Evolutionary conservation across 371 early-diverging fungal genomes (phyloP).

Genomic region (Lichtheimia ramosa): DNA sequence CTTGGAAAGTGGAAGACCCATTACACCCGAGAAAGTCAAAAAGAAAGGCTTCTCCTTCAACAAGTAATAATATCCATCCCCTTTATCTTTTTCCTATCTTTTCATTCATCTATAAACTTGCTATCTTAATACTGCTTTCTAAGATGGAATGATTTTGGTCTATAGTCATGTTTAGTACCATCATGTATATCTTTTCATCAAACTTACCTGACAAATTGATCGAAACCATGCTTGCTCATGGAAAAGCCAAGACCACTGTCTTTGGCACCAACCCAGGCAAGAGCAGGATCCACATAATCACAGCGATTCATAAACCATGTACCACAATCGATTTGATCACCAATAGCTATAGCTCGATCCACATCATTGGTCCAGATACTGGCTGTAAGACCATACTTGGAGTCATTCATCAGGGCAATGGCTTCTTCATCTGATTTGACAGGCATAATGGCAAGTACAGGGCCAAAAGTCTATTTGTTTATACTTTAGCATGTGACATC

Average conservation of each 20-base stretch:
- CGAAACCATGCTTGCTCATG: conserved; percentile 68
- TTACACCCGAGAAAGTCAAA: conserved; percentile 76
- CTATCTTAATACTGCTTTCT: conserved; percentile 14
- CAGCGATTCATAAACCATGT: conserved; percentile 90
- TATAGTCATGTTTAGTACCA: conserved; percentile 5
- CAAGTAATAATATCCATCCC: conserved; percentile 34
- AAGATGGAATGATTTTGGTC: conserved; percentile 54
- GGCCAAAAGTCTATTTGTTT: conserved; percentile 72
- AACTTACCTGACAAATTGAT: conserved; percentile 60
- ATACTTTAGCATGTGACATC: not conserved
- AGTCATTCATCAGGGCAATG: conserved; percentile 79
- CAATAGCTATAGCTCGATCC: conserved; percentile 62
- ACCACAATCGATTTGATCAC: conserved; percentile 74
- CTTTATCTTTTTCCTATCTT: conserved; percentile 3
- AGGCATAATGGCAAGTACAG: conserved; percentile 78
- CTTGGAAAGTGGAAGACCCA: conserved; percentile 80
- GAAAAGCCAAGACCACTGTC: conserved; percentile 81
- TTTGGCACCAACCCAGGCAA: conserved; percentile 84
- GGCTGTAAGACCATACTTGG: conserved; percentile 81
- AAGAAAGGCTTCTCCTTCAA: conserved; percentile 78
- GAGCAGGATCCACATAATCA: conserved; percentile 79
- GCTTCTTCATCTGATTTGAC: conserved; percentile 78
- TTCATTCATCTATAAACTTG: not conserved
- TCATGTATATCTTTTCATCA: too few relatives aligned
- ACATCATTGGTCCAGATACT: conserved; percentile 78